Percentiles rank a stretch among this genome's conserved stretches.
phyloP scores from a whole-genome alignment of 805 yeast species.

The Yamadazyma endophytica region DNA sequence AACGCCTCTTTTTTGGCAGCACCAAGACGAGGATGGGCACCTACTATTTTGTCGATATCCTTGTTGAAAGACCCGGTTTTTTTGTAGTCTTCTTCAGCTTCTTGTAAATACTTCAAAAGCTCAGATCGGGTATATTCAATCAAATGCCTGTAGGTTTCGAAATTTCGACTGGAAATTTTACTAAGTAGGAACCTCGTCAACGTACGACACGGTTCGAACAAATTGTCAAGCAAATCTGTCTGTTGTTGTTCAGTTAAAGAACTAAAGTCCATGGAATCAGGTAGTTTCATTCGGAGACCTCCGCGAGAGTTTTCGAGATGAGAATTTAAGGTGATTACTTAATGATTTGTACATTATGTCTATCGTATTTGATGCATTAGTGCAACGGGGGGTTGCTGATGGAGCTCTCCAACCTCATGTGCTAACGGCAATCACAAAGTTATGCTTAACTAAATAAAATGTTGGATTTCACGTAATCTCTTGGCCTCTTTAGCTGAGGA shows the following conservation, averaged over 20 bases:
- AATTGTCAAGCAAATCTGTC: constrained; percentile 39
- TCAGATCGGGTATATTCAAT: constrained; percentile 42
- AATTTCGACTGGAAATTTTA: constrained; percentile 18
- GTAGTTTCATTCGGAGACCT: constrained; percentile 1
- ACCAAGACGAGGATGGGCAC: constrained; percentile 90
- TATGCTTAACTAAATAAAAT: constrained; percentile 35
- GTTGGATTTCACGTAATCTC: constrained; percentile 42
- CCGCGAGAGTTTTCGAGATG: neutral
- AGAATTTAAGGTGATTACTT: too few species aligned
- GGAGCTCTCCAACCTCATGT: too few species aligned
- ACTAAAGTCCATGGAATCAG: constrained; percentile 3
- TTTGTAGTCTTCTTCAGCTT: constrained; percentile 19
- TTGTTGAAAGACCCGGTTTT: constrained; percentile 15
- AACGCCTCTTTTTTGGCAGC: constrained; percentile 45
- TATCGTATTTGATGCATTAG: too few species aligned
- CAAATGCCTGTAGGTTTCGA: constrained; percentile 25
- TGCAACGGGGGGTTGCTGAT: too few species aligned
- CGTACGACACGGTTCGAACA: constrained; percentile 65
- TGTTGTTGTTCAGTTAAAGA: constrained; percentile 2
- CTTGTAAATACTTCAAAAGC: constrained; percentile 28
- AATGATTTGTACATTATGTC: neutral
- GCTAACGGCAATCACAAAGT: too few species aligned
- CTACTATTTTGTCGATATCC: constrained; percentile 53
- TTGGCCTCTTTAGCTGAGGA: constrained; percentile 33
- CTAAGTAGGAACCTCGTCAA: constrained; percentile 30